phyloP scores from a whole-genome alignment of 2,329 filamentous ascomycete species.

The Daldinia sp. region DNA sequence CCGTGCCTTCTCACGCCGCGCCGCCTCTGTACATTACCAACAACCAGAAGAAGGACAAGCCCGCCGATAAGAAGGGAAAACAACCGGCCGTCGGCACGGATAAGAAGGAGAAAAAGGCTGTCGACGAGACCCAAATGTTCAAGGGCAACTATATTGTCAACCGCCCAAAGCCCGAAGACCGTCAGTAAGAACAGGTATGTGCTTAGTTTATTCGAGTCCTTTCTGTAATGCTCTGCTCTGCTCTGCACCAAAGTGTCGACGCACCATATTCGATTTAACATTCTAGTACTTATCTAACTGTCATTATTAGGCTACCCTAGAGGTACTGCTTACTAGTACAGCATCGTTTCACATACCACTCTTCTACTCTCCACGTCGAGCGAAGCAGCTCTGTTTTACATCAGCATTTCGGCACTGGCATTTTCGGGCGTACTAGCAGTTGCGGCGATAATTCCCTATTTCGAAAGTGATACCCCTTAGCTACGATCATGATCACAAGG shows the following conservation, averaged over 20 bases:
- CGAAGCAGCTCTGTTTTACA: neutral
- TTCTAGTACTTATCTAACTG: too few relatives aligned
- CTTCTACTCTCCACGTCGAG: neutral
- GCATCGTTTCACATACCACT: neutral
- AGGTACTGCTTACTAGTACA: neutral
- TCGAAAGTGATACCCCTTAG: neutral
- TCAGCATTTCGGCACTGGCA: neutral
- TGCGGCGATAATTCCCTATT: neutral
- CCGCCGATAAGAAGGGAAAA: neutral
- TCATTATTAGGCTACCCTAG: neutral
- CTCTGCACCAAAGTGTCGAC: too few relatives aligned
- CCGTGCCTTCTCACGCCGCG: constrained; percentile 2
- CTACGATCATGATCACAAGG: neutral
- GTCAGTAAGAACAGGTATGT: neutral
- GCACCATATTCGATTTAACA: too few relatives aligned
- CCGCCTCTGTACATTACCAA: constrained; percentile 13
- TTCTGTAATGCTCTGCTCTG: neutral
- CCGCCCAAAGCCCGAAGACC: neutral
- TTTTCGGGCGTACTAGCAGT: neutral
- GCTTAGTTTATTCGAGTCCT: too few relatives aligned
- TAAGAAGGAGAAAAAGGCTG: neutral
- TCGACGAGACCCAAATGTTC: neutral
- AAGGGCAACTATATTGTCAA: neutral
- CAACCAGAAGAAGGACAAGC: neutral
- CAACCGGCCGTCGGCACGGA: neutral